Percentiles rank a stretch among this genome's conserved stretches.
Evolutionary conservation across 441 rosid genomes (phyloP).

Genomic region (Populus tomentosa): DNA sequence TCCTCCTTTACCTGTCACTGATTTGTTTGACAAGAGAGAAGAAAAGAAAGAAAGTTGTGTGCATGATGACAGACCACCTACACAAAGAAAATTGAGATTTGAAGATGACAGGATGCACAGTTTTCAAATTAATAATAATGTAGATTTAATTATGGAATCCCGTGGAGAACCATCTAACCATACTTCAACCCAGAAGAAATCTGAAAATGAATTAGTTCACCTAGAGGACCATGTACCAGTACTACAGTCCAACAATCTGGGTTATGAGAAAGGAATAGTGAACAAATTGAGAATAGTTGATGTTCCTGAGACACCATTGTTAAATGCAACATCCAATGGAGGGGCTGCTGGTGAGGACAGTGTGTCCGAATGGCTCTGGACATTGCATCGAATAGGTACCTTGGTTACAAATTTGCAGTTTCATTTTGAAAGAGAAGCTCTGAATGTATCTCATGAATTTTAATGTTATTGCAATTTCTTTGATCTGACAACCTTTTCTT

Average conservation of each 20-base stretch:
- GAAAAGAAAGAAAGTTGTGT: slow-evolving; percentile 34
- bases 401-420: slow-evolving; percentile 7
- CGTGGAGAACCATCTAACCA: slow-evolving; percentile 37
- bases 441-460: slow-evolving; percentile 4
- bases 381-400: slow-evolving; percentile 82
- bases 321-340: slow-evolving; percentile 18
- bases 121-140: slow-evolving; percentile 66
- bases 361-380: slow-evolving; percentile 96
- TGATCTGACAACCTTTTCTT: slow-evolving; percentile 17
- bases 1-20: slow-evolving; percentile 66
- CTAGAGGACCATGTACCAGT: slow-evolving; percentile 34
- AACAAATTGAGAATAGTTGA: slow-evolving; percentile 61
- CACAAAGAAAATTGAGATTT: slow-evolving; percentile 30
- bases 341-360: slow-evolving; percentile 42
- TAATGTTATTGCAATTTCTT: slow-evolving; percentile 5
- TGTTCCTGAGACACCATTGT: slow-evolving; percentile 48
- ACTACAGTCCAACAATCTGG: slow-evolving; percentile 30
- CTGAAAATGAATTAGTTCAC: slow-evolving; percentile 63
- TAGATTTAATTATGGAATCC: slow-evolving; percentile 72
- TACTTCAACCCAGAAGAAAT: slow-evolving; percentile 19
- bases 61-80: slow-evolving; percentile 29
- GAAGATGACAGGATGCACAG: slow-evolving; percentile 55
- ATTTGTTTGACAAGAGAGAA: slow-evolving; percentile 63
- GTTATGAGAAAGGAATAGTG: slow-evolving; percentile 37
- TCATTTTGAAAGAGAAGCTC: slow-evolving; percentile 6